phyloP scores from a whole-genome alignment of 106 monocot species.

The Alisma plantagoaquatica region DNA sequence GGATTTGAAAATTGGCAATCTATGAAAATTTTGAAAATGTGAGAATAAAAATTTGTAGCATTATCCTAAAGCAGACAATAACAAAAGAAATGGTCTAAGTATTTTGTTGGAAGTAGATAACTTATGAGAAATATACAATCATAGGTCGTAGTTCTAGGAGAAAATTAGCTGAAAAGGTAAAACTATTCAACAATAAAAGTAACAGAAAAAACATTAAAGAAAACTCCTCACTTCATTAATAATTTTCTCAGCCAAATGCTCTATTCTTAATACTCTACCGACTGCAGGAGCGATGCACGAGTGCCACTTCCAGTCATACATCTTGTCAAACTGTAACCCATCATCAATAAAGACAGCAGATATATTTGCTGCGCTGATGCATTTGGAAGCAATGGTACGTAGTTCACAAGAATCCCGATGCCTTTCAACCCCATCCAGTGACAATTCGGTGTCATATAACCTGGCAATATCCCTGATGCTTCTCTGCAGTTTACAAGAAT shows the following conservation, averaged over 20 bases:
- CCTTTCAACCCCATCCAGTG: constrained; percentile 43
- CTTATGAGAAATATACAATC: too few relatives aligned
- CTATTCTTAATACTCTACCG: constrained; percentile 82
- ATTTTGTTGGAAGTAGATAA: too few relatives aligned
- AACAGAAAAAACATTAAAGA: background rate
- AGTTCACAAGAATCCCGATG: constrained; percentile 52
- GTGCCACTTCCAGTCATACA: constrained; percentile 81
- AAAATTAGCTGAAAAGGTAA: background rate
- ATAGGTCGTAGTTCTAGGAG: too few relatives aligned
- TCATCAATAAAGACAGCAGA: constrained; percentile 77
- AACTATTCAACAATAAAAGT: background rate
- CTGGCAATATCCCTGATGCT: constrained; percentile 72
- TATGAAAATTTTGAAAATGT: too few relatives aligned
- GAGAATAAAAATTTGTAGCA: too few relatives aligned
- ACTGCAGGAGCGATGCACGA: constrained; percentile 49
- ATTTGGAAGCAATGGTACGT: constrained; percentile 45
- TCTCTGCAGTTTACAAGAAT: constrained; percentile 44
- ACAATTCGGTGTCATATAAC: constrained; percentile 56
- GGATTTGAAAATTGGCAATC: too few relatives aligned
- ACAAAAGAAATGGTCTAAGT: too few relatives aligned
- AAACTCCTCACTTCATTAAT: constrained; percentile 59
- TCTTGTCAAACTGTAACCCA: constrained; percentile 82
- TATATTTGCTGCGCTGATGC: constrained; percentile 72
- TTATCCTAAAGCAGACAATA: too few relatives aligned
- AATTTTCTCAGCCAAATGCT: constrained; percentile 81